Evolutionary conservation across 2,329 filamentous ascomycete genomes (phyloP).

Genomic region (Verticillium dahliae): DNA sequence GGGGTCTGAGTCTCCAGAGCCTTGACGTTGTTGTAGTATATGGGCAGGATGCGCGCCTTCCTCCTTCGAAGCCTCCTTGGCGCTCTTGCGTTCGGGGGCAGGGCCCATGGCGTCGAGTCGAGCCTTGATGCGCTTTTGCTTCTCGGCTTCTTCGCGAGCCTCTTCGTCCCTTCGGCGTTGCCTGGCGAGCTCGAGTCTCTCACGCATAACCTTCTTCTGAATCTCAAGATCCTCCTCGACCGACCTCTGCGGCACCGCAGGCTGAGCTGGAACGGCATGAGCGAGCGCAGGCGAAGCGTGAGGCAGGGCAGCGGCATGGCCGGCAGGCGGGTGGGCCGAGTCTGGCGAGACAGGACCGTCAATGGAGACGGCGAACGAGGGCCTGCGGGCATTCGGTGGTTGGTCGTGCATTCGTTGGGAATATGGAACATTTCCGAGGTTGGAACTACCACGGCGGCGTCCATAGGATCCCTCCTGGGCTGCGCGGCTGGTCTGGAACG

Average conservation of each 20-base stretch:
- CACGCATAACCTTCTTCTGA: constrained; percentile 67
- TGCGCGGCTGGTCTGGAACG: constrained; percentile 74
- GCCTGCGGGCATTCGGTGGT: constrained; percentile 28
- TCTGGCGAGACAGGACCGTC: constrained; percentile 45
- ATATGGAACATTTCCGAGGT: constrained; percentile 41
- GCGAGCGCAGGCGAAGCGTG: constrained; percentile 36
- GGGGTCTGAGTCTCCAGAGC: constrained; percentile 2
- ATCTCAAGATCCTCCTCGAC: constrained; percentile 53
- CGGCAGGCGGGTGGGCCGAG: constrained; percentile 30
- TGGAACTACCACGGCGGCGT: constrained; percentile 80
- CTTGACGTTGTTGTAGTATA: constrained; percentile 16
- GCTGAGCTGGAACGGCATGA: constrained; percentile 29
- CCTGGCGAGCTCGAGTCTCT: constrained; percentile 62
- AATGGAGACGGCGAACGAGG: constrained; percentile 41
- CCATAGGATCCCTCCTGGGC: constrained; percentile 62
- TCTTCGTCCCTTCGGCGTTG: constrained; percentile 63
- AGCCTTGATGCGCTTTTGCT: constrained; percentile 62
- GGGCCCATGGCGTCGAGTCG: constrained; percentile 67
- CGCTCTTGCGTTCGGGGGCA: constrained; percentile 51
- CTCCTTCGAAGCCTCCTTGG: constrained; percentile 45
- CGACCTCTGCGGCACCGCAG: constrained; percentile 22
- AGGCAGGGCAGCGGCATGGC: constrained; percentile 13
- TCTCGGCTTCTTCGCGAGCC: constrained; percentile 65
- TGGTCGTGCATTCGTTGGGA: not conserved
- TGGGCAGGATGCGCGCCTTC: constrained; percentile 26